Conservation (phyloP, 768 basidiomycete genomes). For the Hygrocybe coccinea region DNA sequence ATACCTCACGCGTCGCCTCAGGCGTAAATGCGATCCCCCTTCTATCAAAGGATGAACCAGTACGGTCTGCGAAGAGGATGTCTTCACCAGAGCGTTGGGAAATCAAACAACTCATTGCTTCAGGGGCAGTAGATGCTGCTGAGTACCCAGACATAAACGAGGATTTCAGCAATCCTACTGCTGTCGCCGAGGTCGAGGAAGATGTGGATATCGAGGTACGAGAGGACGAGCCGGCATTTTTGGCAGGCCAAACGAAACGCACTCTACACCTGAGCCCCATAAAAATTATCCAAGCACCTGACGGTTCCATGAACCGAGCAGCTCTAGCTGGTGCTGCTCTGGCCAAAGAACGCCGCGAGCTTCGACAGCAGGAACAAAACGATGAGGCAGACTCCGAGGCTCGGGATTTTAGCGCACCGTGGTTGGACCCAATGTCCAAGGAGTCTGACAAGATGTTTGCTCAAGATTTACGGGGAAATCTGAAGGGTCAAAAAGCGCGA, state of each 20-base stretch:
- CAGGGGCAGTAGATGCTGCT: constrained; percentile 84
- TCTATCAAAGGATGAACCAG: constrained; percentile 47
- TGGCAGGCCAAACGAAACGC: constrained; percentile 93
- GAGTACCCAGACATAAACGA: constrained; percentile 94
- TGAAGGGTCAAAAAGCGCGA: constrained; percentile 77
- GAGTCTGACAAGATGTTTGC: constrained; percentile 85
- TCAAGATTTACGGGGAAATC: constrained; percentile 79
- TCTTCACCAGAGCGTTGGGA: constrained; percentile 99
- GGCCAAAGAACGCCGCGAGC: constrained; percentile 91
- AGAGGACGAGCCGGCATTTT: constrained; percentile 94
- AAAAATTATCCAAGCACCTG: constrained; percentile 97
- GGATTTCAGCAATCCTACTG: constrained; percentile 69
- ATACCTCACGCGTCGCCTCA: constrained; percentile 58
- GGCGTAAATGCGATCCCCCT: constrained; percentile 89
- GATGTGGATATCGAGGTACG: constrained; percentile 96
- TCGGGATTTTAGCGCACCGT: constrained; percentile 91
- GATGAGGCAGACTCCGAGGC: constrained; percentile 92
- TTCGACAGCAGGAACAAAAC: constrained; percentile 90
- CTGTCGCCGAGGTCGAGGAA: constrained; percentile 86
- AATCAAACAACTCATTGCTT: constrained; percentile 97
- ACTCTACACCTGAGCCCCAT: constrained; percentile 95
- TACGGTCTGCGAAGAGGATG: constrained; percentile 80
- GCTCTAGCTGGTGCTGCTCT: constrained; percentile 90
- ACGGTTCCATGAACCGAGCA: constrained; percentile 93
- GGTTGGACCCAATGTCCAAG: constrained; percentile 97